phyloP scores from a whole-genome alignment of 2,329 filamentous ascomycete genomes.

The Scortechinia acanthostroma region DNA sequence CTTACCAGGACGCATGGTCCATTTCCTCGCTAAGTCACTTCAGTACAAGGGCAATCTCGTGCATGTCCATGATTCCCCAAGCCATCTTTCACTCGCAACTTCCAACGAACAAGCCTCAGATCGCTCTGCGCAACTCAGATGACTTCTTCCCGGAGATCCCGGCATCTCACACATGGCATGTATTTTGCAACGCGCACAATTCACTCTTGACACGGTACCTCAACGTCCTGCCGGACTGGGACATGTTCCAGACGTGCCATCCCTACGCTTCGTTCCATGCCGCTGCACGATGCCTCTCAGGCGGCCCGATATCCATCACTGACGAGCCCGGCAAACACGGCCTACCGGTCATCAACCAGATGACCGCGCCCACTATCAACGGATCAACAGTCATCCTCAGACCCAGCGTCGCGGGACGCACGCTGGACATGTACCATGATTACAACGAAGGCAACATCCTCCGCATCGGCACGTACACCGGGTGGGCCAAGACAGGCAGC shows the following conservation, averaged over 20 bases:
- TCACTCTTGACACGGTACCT: conserved; percentile 74
- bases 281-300: conserved; percentile 80
- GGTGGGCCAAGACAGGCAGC: conserved; percentile 56
- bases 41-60: conserved; percentile 72
- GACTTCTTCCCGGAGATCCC: conserved; percentile 85
- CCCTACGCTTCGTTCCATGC: conserved; percentile 78
- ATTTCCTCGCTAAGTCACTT: conserved; percentile 74
- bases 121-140: conserved; percentile 78
- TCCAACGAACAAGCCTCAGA: conserved; percentile 64
- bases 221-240: conserved; percentile 79
- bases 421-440: conserved; percentile 65
- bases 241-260: conserved; percentile 62
- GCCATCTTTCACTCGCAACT: conserved; percentile 80
- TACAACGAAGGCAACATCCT: conserved; percentile 71
- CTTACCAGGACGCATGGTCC: conserved; percentile 83
- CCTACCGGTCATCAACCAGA: conserved; percentile 66
- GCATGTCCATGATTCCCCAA: conserved; percentile 88
- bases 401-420: conserved; percentile 68
- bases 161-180: conserved; percentile 83
- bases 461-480: conserved; percentile 67
- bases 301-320: conserved; percentile 90
- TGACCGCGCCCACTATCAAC: conserved; percentile 68
- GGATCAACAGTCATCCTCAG: conserved; percentile 76
- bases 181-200: conserved; percentile 91
- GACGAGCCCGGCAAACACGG: conserved; percentile 81